These are phyloP conservation scores for Emericellopsis atlantica DNA, from an alignment of 2,329 filamentous ascomycete species.

Conservation along the genomic window DNA sequence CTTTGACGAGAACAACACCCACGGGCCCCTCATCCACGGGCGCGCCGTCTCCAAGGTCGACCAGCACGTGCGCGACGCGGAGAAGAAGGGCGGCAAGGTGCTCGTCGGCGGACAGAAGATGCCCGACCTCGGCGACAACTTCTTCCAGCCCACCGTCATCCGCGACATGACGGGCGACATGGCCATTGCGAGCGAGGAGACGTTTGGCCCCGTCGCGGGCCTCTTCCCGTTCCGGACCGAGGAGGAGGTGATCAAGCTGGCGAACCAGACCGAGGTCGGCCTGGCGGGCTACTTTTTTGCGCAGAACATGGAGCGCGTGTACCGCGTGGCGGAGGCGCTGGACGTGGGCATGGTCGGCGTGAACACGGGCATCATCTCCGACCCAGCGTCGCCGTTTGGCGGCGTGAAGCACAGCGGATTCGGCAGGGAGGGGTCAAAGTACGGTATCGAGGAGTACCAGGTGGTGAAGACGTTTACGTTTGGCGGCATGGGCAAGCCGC, in stretches of 20 bases:
- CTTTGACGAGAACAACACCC: constrained; percentile 57
- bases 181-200: constrained; percentile 78
- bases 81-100: constrained; percentile 63
- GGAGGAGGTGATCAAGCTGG: constrained; percentile 72
- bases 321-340: constrained; percentile 53
- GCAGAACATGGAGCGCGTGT: constrained; percentile 43
- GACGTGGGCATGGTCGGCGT: constrained; percentile 84
- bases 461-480: constrained; percentile 53
- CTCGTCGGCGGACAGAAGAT: constrained; percentile 63
- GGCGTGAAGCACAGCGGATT: constrained; percentile 77
- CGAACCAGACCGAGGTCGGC: constrained; percentile 75
- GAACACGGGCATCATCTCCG: constrained; percentile 59
- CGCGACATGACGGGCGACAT: constrained; percentile 78
- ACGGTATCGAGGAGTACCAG: constrained; percentile 67
- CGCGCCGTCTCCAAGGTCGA: constrained; percentile 72
- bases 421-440: constrained; percentile 64
- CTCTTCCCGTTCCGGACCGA: constrained; percentile 83
- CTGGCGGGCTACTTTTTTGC: constrained; percentile 93
- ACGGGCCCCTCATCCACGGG: constrained; percentile 76
- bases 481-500: constrained; percentile 41
- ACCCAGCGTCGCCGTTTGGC: constrained; percentile 53
- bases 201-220: constrained; percentile 86
- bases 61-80: constrained; percentile 67
- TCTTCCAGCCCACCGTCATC: constrained; percentile 82
- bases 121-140: constrained; percentile 67